Evolutionary conservation across 1,284 basidiomycete genomes (phyloP).

Genomic region (Abortiporus biennis): DNA sequence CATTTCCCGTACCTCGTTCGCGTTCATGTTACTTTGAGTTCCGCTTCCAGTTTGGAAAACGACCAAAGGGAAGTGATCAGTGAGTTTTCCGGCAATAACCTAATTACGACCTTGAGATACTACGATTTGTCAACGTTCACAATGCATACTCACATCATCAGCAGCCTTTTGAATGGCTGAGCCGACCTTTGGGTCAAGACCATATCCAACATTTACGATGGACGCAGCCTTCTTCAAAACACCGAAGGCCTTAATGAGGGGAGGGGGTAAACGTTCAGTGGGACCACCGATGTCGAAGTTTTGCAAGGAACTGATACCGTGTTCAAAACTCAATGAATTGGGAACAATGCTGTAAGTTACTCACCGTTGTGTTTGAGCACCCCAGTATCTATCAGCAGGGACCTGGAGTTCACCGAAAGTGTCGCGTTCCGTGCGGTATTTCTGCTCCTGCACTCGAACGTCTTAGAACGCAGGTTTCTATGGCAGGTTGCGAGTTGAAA

Average conservation of each 20-base stretch:
- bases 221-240: conserved; percentile 98
- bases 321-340: conserved; percentile 5
- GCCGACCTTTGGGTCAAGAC: conserved; percentile 85
- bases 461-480: not conserved
- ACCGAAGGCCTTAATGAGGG: conserved; percentile 97
- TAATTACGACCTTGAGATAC: conserved; percentile 24
- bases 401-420: conserved; percentile 94
- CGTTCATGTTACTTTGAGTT: conserved; percentile 99
- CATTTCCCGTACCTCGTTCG: conserved; percentile 70
- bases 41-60: conserved; percentile 99
- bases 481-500: conserved; percentile 1
- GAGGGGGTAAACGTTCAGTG: conserved; percentile 87
- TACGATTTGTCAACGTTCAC: not conserved
- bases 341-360: conserved; percentile 11
- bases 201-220: conserved; percentile 87
- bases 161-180: conserved; percentile 91
- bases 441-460: conserved; percentile 30
- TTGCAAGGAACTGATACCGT: conserved; percentile 70
- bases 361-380: conserved; percentile 95
- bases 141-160: conserved; percentile 69
- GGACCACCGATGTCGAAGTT: conserved; percentile 99
- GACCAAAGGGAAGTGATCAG: conserved; percentile 95
- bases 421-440: conserved; percentile 70
- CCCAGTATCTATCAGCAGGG: conserved; percentile 95
- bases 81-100: conserved; percentile 94